A percentile compares a stretch with the other conserved stretches of the same genome.
Evolutionary conservation across 305 asterid species (phyloP).

Genomic region (Rubia tinctorum): DNA sequence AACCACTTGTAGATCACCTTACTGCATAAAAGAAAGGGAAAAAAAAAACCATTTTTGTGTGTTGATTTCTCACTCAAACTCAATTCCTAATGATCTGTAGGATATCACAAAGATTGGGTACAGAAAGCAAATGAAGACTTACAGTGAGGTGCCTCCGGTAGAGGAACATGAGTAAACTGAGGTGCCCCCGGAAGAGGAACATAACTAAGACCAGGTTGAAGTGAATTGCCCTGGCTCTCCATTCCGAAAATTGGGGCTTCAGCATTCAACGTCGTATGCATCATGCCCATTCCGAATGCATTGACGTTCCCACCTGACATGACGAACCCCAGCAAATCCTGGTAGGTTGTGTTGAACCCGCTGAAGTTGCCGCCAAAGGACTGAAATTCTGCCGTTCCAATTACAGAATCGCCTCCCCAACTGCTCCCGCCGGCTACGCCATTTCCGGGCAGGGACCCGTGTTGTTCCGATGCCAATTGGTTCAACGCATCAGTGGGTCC

Average conservation of each 20-base stretch:
- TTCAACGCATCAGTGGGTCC: conserved; percentile 37
- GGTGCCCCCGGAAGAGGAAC: conserved; percentile 11
- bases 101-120: not conserved
- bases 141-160: conserved; percentile 23
- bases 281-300: conserved; percentile 24
- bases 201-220: conserved; percentile 21
- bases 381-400: conserved; percentile 19
- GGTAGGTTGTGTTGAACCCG: conserved; percentile 25
- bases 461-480: conserved; percentile 22
- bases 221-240: conserved; percentile 18
- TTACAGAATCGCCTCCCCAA: conserved; percentile 15
- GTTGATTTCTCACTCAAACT: not conserved
- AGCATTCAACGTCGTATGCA: conserved; percentile 22
- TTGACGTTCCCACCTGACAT: conserved; percentile 36
- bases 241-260: conserved; percentile 22
- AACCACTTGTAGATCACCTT: not conserved
- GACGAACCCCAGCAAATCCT: conserved; percentile 49
- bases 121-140: conserved; percentile 18
- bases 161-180: conserved; percentile 16
- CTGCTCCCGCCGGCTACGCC: conserved; percentile 1
- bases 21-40: too few species aligned
- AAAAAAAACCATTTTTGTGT: not conserved
- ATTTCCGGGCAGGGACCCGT: conserved; percentile 21
- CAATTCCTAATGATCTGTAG: not conserved
- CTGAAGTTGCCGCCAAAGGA: conserved; percentile 21